These are phyloP conservation scores for Cryptococcus sp. DNA, from an alignment of 1,284 basidiomycete species.

Conservation along the genomic window DNA sequence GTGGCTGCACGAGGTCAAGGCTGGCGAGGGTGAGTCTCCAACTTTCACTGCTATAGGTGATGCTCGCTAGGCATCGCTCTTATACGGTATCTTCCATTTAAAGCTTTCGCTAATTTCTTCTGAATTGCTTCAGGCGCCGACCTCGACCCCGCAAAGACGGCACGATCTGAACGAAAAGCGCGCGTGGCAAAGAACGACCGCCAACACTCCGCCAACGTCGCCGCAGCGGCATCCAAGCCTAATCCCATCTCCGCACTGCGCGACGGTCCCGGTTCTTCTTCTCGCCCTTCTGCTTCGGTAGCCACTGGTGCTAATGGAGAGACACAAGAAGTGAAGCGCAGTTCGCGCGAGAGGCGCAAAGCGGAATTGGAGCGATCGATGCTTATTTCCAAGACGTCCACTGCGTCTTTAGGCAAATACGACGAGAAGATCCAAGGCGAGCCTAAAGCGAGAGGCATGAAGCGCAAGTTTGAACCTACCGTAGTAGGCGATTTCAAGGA, in stretches of 20 bases:
- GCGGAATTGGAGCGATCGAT: conserved; percentile 74
- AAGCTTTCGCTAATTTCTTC: background rate
- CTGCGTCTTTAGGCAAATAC: conserved; percentile 88
- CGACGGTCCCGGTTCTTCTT: conserved; percentile 4
- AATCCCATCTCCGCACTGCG: conserved; percentile 18
- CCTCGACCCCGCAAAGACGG: conserved; percentile 73
- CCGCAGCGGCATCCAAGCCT: conserved; percentile 57
- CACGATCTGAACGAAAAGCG: conserved; percentile 74
- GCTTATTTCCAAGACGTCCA: conserved; percentile 76
- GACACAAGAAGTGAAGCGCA: conserved; percentile 28
- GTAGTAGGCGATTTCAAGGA: conserved; percentile 18
- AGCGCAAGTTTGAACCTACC: conserved; percentile 74
- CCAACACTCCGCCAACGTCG: conserved; percentile 77
- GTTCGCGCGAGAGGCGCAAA: conserved; percentile 63
- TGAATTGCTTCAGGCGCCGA: conserved; percentile 24
- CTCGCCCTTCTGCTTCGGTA: conserved; percentile 3
- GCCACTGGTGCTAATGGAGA: background rate
- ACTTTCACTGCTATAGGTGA: too few relatives aligned
- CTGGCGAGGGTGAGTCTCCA: conserved; percentile 69
- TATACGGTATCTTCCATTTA: too few relatives aligned
- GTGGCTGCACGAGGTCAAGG: conserved; percentile 90
- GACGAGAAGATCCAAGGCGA: conserved; percentile 89
- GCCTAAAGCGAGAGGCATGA: conserved; percentile 80
- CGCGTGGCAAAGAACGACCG: conserved; percentile 81
- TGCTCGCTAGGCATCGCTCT: too few relatives aligned